phyloP scores from a whole-genome alignment of 75 land plant genomes.

The Ceratopteris richardii region DNA sequence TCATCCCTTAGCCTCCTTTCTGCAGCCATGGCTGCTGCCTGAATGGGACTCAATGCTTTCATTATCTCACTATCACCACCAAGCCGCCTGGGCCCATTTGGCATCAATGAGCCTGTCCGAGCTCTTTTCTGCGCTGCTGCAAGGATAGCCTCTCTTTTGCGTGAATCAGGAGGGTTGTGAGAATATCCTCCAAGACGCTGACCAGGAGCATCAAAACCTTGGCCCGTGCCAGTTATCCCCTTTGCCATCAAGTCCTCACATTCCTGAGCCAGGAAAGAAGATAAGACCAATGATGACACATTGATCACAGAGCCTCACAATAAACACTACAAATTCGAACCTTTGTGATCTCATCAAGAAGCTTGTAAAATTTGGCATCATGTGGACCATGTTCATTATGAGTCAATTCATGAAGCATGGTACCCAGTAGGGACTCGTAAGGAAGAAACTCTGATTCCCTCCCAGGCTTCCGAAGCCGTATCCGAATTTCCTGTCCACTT shows the following conservation, averaged over 20 bases:
- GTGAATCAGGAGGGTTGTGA: constrained; percentile 56
- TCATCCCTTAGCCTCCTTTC: constrained; percentile 84
- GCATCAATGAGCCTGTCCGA: constrained; percentile 47
- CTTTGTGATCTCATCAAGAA: constrained; percentile 88
- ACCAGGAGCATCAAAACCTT: constrained; percentile 89
- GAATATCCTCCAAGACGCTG: constrained; percentile 63
- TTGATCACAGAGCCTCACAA: background rate
- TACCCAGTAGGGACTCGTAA: constrained; percentile 67
- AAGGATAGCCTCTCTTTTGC: constrained; percentile 47
- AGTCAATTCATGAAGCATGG: constrained; percentile 90
- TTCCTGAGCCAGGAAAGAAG: constrained; percentile 52
- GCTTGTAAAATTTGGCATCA: constrained; percentile 79
- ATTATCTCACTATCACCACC: constrained; percentile 79
- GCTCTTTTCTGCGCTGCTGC: constrained; percentile 79
- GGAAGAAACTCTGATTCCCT: constrained; percentile 62
- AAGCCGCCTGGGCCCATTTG: constrained; percentile 69
- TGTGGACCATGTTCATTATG: constrained; percentile 82
- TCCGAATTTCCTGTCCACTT: constrained; percentile 62
- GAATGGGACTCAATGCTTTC: constrained; percentile 74
- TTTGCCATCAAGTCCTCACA: constrained; percentile 80
- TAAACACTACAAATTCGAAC: constrained; percentile 19
- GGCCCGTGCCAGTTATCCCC: constrained; percentile 74
- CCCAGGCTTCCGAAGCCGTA: constrained; percentile 59
- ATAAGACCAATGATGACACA: background rate
- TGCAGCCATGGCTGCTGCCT: constrained; percentile 99